Evolutionary conservation across 1,284 basidiomycete genomes (phyloP).

Genomic region (Athelia sp.): DNA sequence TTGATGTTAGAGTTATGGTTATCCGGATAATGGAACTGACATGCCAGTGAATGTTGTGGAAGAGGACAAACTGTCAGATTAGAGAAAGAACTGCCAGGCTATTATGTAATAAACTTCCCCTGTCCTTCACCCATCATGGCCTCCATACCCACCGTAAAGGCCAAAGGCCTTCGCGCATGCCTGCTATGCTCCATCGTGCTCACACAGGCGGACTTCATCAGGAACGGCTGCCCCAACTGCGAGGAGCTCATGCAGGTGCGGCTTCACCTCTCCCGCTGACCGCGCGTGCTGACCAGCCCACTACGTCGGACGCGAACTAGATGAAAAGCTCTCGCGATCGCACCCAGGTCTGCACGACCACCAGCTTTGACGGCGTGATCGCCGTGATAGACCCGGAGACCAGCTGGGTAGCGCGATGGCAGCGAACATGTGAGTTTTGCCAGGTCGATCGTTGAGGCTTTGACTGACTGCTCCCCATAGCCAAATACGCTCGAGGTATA

Average conservation of each 20-base stretch:
- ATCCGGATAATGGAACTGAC: too few relatives aligned
- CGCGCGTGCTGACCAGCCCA: background rate
- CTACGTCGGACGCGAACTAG: slow-evolving; percentile 50
- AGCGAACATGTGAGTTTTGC: slow-evolving; percentile 84
- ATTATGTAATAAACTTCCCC: background rate
- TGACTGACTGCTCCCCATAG: slow-evolving; percentile 30
- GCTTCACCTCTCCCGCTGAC: background rate
- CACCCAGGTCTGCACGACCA: slow-evolving; percentile 87
- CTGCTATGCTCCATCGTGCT: slow-evolving; percentile 91
- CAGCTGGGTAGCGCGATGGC: slow-evolving; percentile 96
- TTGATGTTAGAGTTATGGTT: too few relatives aligned
- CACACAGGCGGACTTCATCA: slow-evolving; percentile 79
- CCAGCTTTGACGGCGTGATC: slow-evolving; percentile 91
- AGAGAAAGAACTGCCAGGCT: too few relatives aligned
- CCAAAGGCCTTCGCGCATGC: slow-evolving; percentile 82
- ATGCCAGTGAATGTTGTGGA: too few relatives aligned
- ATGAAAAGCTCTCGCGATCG: slow-evolving; percentile 87
- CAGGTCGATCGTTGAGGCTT: too few relatives aligned
- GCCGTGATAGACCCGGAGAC: slow-evolving; percentile 84
- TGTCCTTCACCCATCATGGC: background rate
- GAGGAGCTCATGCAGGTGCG: slow-evolving; percentile 89
- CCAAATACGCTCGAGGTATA: slow-evolving; percentile 82
- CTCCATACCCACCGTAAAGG: slow-evolving; percentile 54
- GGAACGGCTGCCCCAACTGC: slow-evolving; percentile 92
- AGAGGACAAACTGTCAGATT: too few relatives aligned